phyloP scores from a whole-genome alignment of 2,329 filamentous ascomycete species.

The Chaetomium sp. region DNA sequence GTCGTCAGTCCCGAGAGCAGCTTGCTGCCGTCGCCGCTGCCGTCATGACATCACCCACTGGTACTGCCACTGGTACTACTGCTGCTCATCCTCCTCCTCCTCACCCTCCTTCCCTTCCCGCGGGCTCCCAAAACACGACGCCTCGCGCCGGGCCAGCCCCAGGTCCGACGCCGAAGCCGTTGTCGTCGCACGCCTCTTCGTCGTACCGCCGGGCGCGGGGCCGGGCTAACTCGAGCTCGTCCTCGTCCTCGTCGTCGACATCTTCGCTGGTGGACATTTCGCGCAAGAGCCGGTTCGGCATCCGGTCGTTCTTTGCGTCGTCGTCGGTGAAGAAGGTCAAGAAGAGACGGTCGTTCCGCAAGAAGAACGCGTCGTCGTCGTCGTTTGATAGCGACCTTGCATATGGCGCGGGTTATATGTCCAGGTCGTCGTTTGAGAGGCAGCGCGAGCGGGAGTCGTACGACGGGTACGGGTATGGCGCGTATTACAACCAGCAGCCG shows the following conservation, averaged over 20 bases:
- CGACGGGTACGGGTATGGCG: too few species aligned
- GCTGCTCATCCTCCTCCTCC: too few species aligned
- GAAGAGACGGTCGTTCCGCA: constrained; percentile 41
- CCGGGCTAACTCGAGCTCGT: constrained; percentile 29
- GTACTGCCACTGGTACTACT: too few species aligned
- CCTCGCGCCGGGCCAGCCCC: too few species aligned
- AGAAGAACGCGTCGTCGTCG: constrained; percentile 47
- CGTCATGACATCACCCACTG: constrained; percentile 7
- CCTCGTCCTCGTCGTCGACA: constrained; percentile 29
- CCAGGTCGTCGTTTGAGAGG: constrained; percentile 20
- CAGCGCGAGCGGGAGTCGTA: neutral
- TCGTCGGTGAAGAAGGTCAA: constrained; percentile 25
- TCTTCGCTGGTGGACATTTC: constrained; percentile 32
- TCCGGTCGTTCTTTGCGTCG: constrained; percentile 30
- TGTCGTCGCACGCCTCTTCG: constrained; percentile 5
- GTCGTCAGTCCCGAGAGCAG: constrained; percentile 37
- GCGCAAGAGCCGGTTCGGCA: constrained; percentile 26
- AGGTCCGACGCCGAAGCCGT: neutral
- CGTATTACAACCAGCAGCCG: constrained; percentile 1
- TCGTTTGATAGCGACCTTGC: constrained; percentile 51
- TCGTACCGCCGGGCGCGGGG: constrained; percentile 19
- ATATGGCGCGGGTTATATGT: constrained; percentile 45
- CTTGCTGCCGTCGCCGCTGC: constrained; percentile 25
- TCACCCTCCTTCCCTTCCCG: too few species aligned
- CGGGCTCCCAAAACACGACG: too few species aligned